Percentiles rank a stretch among this genome's conserved stretches.
Evolutionary conservation across 176 grass and related monocot genomes (phyloP).

Genomic region (Bothriochloa decipiens): DNA sequence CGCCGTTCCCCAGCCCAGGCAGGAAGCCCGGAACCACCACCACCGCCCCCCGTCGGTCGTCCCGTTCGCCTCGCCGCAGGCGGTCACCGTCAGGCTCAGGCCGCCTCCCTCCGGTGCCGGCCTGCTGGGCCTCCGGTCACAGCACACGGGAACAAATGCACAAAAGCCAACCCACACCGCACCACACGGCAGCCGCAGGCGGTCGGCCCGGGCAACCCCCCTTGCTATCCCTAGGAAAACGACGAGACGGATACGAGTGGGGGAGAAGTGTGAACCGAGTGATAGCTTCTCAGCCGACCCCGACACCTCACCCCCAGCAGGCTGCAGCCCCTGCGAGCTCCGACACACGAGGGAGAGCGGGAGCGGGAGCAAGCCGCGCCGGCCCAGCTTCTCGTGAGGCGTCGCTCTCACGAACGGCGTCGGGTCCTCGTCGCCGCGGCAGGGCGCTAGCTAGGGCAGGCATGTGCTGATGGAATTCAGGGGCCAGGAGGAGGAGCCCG

Average conservation of each 20-base stretch:
- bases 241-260: slow-evolving; percentile 4
- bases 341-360: background rate
- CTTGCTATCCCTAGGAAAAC: background rate
- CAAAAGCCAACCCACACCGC: slow-evolving; percentile 23
- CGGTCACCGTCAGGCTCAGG: no score
- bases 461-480: slow-evolving; percentile 56
- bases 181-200: slow-evolving; percentile 1
- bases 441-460: background rate
- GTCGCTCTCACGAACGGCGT: slow-evolving; percentile 35
- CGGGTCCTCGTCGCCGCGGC: slow-evolving; percentile 11
- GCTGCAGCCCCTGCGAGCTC: background rate
- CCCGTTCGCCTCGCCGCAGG: background rate
- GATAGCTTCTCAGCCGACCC: background rate
- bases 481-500: background rate
- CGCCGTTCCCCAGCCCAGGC: slow-evolving; percentile 3
- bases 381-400: background rate
- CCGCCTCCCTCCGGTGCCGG: no score
- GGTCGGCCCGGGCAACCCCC: background rate
- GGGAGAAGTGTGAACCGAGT: background rate
- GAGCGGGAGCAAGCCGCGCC: background rate
- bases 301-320: background rate
- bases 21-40: background rate
- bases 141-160: background rate
- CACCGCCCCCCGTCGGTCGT: background rate
- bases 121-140: background rate